Evolutionary conservation across 306 rosid species (phyloP).

Genomic region (Rosa chinensis): DNA sequence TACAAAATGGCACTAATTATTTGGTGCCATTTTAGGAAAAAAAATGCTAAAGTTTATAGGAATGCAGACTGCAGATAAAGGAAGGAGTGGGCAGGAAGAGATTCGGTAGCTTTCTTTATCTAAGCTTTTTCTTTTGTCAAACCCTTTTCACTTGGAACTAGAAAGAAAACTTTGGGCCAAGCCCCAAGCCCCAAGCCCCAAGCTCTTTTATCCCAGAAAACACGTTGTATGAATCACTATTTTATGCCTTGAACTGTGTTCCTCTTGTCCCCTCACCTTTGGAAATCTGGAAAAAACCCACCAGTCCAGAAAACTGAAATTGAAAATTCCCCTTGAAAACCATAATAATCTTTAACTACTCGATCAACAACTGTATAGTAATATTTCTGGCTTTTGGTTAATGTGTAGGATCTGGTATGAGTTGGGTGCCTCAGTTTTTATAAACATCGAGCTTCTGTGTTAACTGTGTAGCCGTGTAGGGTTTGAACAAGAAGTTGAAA

Average conservation of each 20-base stretch:
- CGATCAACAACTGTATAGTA: background rate
- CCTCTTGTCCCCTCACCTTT: constrained; percentile 47
- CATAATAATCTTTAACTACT: background rate
- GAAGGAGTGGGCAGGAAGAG: constrained; percentile 35
- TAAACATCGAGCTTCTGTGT: constrained; percentile 2
- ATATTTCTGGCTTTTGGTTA: constrained; percentile 3
- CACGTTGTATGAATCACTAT: constrained; percentile 45
- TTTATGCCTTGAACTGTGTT: constrained; percentile 36
- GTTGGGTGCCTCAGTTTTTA: constrained; percentile 8
- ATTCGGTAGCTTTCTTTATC: constrained; percentile 46
- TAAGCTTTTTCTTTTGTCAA: constrained; percentile 15
- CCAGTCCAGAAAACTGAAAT: background rate
- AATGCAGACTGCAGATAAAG: constrained; percentile 4
- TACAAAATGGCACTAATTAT: background rate
- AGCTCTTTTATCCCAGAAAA: constrained; percentile 44
- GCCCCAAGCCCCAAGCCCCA: constrained; percentile 41
- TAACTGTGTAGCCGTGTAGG: background rate
- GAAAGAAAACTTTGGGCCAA: constrained; percentile 34
- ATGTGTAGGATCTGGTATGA: constrained; percentile 6
- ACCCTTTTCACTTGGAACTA: constrained; percentile 40
- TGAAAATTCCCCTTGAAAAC: background rate
- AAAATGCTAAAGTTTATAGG: background rate
- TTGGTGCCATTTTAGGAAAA: background rate
- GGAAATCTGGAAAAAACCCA: constrained; percentile 27
- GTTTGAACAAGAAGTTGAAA: constrained; percentile 5